Evolutionary conservation across 345 rosid species (phyloP).

Genomic region (Litchi chinensis): DNA sequence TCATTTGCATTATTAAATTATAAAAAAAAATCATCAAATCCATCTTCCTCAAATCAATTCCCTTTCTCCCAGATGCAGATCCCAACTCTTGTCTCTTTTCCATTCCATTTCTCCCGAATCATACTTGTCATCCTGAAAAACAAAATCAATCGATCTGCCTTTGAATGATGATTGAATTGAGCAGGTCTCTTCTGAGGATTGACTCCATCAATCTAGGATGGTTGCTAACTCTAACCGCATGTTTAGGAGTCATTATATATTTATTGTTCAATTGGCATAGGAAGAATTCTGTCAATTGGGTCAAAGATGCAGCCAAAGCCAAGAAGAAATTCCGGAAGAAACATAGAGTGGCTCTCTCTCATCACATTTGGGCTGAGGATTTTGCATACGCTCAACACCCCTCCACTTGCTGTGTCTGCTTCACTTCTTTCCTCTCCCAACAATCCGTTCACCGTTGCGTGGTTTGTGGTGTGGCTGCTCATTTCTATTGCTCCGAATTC

Average conservation of each 20-base stretch:
- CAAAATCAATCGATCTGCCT: no score
- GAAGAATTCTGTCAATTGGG: conserved; percentile 53
- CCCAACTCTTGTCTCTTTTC: background rate
- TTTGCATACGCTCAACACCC: conserved; percentile 45
- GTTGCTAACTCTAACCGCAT: conserved; percentile 40
- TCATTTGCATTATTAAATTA: no score
- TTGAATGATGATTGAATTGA: conserved; percentile 42
- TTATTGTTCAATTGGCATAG: conserved; percentile 63
- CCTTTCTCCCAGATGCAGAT: background rate
- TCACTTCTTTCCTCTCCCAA: conserved; percentile 47
- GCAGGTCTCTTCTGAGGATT: conserved; percentile 37
- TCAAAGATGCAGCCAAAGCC: conserved; percentile 63
- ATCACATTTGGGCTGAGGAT: conserved; percentile 63
- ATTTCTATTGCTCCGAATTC: conserved; percentile 59
- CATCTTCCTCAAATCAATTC: background rate
- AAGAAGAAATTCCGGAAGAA: conserved; percentile 61
- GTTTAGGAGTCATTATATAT: conserved; percentile 45
- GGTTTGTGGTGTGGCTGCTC: conserved; percentile 72
- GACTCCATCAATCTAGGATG: conserved; percentile 48
- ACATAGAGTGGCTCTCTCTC: conserved; percentile 57
- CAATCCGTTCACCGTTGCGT: conserved; percentile 51
- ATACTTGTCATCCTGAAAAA: no score
- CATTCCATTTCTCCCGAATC: no score
- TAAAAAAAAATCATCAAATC: background rate
- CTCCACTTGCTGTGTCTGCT: conserved; percentile 66